A percentile compares a stretch with the other conserved stretches of the same genome.
Evolutionary conservation across 257 asterid species (phyloP).

Genomic region (Eucommia ulmoides): DNA sequence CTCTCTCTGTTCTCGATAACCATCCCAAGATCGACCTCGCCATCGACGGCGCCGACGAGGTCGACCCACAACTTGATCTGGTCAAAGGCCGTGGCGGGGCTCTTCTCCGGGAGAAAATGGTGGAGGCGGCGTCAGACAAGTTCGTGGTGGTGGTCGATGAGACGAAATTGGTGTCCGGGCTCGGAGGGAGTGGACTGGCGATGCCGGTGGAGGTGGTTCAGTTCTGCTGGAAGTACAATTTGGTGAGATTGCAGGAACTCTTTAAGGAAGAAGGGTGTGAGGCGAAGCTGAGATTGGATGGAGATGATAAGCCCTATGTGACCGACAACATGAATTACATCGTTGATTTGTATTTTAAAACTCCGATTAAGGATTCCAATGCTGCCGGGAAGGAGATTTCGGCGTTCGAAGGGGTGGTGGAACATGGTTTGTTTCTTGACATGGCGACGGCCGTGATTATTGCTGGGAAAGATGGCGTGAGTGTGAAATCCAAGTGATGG

Average conservation of each 20-base stretch:
- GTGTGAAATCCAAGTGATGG: background rate
- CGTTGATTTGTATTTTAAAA: slow-evolving; percentile 81
- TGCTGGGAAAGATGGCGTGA: background rate
- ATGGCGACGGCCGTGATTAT: background rate
- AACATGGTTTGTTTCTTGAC: background rate
- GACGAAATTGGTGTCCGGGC: slow-evolving; percentile 60
- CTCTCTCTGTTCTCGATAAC: slow-evolving; percentile 52
- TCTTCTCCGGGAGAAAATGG: slow-evolving; percentile 83
- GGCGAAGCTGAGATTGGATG: slow-evolving; percentile 59
- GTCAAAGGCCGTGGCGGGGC: slow-evolving; percentile 98
- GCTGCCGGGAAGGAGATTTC: background rate
- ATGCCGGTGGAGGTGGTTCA: slow-evolving; percentile 97
- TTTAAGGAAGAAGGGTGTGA: slow-evolving; percentile 66
- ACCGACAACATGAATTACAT: slow-evolving; percentile 83
- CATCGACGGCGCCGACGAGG: slow-evolving; percentile 93
- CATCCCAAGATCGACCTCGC: slow-evolving; percentile 71
- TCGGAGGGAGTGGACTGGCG: slow-evolving; percentile 87
- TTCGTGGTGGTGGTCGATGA: slow-evolving; percentile 88
- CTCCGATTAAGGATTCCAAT: slow-evolving; percentile 32
- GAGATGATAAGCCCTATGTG: slow-evolving; percentile 64
- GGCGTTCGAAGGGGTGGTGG: background rate
- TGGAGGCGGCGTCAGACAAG: slow-evolving; percentile 76
- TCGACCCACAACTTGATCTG: slow-evolving; percentile 74
- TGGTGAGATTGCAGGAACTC: slow-evolving; percentile 48
- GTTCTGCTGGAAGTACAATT: slow-evolving; percentile 72